A percentile compares a stretch with the other conserved stretches of the same genome.
These are phyloP conservation scores for Aspergillus carbonarius DNA, from an alignment of 2,329 filamentous ascomycete genomes.

Conservation along the genomic window DNA sequence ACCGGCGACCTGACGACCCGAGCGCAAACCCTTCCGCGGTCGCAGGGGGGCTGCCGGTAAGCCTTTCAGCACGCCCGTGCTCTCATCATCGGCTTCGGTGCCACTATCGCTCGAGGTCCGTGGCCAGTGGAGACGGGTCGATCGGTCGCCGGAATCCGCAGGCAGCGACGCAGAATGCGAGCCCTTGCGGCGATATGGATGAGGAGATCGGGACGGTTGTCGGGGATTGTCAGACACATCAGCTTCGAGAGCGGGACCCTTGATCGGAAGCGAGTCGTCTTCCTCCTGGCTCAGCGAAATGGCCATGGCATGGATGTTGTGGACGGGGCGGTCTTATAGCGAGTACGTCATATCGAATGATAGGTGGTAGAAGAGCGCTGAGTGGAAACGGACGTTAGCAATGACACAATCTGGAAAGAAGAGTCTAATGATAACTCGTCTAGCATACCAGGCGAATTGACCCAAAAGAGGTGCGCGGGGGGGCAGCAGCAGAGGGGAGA, in stretches of 20 bases:
- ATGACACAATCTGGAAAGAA: not conserved
- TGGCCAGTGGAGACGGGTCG: conserved; percentile 44
- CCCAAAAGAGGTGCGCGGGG: not conserved
- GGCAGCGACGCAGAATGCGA: conserved; percentile 51
- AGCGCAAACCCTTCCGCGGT: conserved; percentile 74
- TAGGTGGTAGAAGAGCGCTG: conserved; percentile 7
- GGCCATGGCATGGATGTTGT: conserved; percentile 33
- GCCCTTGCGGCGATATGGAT: conserved; percentile 65
- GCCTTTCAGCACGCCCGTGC: conserved; percentile 70
- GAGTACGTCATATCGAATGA: conserved; percentile 30
- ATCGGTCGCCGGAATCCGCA: conserved; percentile 35
- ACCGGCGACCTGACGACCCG: conserved; percentile 24
- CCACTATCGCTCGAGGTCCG: conserved; percentile 79
- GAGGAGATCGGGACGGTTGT: conserved; percentile 61
- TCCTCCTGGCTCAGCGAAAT: conserved; percentile 31
- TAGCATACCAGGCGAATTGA: not conserved
- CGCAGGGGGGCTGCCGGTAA: conserved; percentile 74
- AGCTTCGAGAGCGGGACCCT: conserved; percentile 19
- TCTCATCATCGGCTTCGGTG: conserved; percentile 93
- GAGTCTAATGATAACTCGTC: not conserved
- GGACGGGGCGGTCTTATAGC: conserved; percentile 19
- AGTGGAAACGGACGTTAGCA: not conserved
- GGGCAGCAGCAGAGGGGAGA: not conserved
- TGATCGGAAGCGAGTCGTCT: conserved; percentile 24
- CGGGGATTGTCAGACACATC: conserved; percentile 39